Percentiles rank a stretch among this genome's conserved stretches.
phyloP scores from a whole-genome alignment of 805 yeast species.

The Tetrapisispora phaffii region DNA sequence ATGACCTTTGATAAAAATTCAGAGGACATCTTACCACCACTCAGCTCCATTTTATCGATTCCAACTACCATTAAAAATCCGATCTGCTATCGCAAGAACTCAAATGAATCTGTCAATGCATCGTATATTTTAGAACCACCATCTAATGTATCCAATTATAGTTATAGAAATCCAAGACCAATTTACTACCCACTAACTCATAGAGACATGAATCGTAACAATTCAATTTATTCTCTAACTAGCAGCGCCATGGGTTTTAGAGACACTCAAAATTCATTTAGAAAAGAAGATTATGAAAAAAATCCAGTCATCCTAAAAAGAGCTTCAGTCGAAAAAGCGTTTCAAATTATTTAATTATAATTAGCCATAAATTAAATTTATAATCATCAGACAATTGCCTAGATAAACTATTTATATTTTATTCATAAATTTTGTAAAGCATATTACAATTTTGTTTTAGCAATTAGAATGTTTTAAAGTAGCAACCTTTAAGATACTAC shows the following conservation, averaged over 20 bases:
- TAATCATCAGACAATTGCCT: too few relatives aligned
- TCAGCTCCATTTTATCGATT: background rate
- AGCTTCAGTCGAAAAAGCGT: background rate
- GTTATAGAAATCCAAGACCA: background rate
- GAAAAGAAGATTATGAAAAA: background rate
- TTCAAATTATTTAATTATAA: background rate
- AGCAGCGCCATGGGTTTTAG: background rate
- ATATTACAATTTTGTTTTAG: too few relatives aligned
- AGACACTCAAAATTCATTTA: background rate
- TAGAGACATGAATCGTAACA: too few relatives aligned
- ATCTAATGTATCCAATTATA: background rate
- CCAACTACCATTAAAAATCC: background rate
- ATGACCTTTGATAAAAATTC: background rate
- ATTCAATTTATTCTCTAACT: background rate
- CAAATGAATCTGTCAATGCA: background rate
- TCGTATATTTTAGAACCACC: slow-evolving; percentile 1
- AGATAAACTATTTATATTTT: too few relatives aligned
- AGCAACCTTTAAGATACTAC: too few relatives aligned
- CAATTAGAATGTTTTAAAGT: too few relatives aligned
- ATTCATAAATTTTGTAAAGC: too few relatives aligned
- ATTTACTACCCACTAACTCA: background rate
- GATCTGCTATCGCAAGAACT: background rate
- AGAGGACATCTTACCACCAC: slow-evolving; percentile 2
- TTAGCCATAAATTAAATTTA: too few relatives aligned
- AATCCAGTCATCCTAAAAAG: background rate